Evolutionary conservation across 768 basidiomycete genomes (phyloP), one percentile per base, ranked within the genome.

Genomic region (Mycena floridula): DNA sequence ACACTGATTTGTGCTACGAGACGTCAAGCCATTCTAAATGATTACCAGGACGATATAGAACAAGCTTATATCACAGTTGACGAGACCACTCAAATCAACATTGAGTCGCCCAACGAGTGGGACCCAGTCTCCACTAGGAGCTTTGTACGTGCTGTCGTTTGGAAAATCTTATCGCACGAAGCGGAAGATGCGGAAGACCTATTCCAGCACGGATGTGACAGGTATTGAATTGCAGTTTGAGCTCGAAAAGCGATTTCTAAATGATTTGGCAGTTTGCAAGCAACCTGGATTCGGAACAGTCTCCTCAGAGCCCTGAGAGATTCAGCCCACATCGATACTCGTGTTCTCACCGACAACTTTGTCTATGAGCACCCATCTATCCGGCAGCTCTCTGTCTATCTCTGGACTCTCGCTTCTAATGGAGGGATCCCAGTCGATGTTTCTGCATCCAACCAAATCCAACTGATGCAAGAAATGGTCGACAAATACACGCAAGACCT

Each of bases 191-290:
- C 54, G 1, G 63, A 61, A 16, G 67, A 71, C 37, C 40, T 74
- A 21, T 72, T 72, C 47, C 59, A 62, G 37, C 49, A 63, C 27
- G 69, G 72, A 6, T 67, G 67, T 43, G 70, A 71, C 41, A 67
- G 66, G 65, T 67, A 25, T 50, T 3, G 59, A 54, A 35, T 20
- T 39, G 21, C n/a, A n/a, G n/a, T n/a, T n/a, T n/a, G n/a, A n/a
- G n/a, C n/a, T n/a, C n/a, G n/a, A n/a, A n/a, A n/a, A n/a, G n/a
- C n/a, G n/a, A n/a, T n/a, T n/a, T n/a, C n/a, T n/a, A n/a, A n/a
- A 39, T 21, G 18, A 13, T 41, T 6, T 3, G 40, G 21, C 39
- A 74, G 74, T 43, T 39, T 72, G 4, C 61, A 66, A 49, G 65
- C 64, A 16, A 70, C 67, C 0, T 66, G 63, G 54, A 67, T 72